Evolutionary conservation across 2,329 filamentous ascomycete species (phyloP), one percentile per base, ranked within the genome.

Genomic region (Stagonosporopsis chrysanthemi): DNA sequence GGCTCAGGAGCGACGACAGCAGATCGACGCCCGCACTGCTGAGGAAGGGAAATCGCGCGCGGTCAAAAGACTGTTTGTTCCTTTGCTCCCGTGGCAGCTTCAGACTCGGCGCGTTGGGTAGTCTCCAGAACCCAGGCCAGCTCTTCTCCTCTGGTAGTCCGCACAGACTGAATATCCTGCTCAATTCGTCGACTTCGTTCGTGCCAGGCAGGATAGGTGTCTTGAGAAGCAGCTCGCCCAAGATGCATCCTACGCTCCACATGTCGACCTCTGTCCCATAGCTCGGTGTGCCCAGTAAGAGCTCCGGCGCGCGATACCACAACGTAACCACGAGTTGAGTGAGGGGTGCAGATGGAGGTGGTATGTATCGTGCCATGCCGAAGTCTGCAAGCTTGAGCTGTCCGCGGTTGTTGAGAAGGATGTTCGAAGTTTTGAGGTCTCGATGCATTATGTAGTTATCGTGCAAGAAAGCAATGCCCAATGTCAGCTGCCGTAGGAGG

Each of bases 371-470:
- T 3, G 95, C 94, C 92, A 99, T 97, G 75, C 95, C 95, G 73
- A 99, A 99, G 78, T 99, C 95, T 58, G 95, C 95, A 63, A 99
- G 89, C 78, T 97, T 97, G 77, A 99, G 88, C 75, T 90, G 88
- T 42, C 95, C 95, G 42, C 92, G 90, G 80, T 98, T 98, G 81
- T 92, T 96, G 79, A 99, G 89, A 43, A 99, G 87, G 43, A 99
- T 87, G 39, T 75, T 76, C 4, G 71, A 73, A 3, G 74, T 76
- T 40, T 76, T 77, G 23, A 75, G 69, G 58, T 76, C 74, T n/a
- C 73, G 69, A 51, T 76, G 74, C 56, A 99, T 84, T 69, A 99
- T 96, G 89, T 89, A 96, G 77, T 92, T 87, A 43, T 85, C 84
- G 80, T 99, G 95, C 14, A 99, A 87, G 78, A 94, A 97, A 55